Evolutionary conservation across 495 filamentous ascomycete species (phyloP).

Genomic region (Lichina pygmaea): DNA sequence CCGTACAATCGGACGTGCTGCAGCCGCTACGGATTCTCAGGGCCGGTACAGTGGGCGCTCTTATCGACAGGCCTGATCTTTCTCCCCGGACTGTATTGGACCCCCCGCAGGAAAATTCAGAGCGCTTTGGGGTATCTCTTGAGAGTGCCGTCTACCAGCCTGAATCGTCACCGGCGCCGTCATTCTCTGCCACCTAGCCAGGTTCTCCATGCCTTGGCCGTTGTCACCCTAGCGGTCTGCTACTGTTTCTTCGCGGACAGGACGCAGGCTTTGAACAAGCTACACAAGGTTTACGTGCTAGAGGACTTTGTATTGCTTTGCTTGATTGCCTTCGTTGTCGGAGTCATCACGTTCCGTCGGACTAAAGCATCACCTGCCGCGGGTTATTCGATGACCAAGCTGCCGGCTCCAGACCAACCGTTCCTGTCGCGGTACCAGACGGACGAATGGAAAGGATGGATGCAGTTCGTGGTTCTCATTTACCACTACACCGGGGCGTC

Average conservation of each 20-base stretch:
- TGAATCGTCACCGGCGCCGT: slow-evolving; percentile 3
- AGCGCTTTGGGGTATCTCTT: not conserved
- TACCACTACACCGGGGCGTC: slow-evolving; percentile 30
- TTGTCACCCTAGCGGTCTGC: slow-evolving; percentile 15
- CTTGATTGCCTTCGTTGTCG: slow-evolving; percentile 10
- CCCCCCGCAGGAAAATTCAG: not conserved
- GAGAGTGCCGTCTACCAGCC: not conserved
- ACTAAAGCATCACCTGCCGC: slow-evolving; percentile 3
- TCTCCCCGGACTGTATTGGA: not conserved
- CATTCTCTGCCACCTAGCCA: slow-evolving; percentile 1
- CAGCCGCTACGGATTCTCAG: slow-evolving; percentile 14
- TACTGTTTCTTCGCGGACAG: slow-evolving; percentile 31
- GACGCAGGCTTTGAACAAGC: slow-evolving; percentile 25
- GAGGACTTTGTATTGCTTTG: slow-evolving; percentile 16
- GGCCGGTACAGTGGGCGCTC: slow-evolving; percentile 10
- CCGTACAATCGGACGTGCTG: slow-evolving; percentile 32
- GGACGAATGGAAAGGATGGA: slow-evolving; percentile 38
- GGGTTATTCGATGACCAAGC: not conserved
- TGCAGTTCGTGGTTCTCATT: slow-evolving; percentile 29
- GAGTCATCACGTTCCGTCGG: slow-evolving; percentile 13
- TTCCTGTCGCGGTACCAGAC: slow-evolving; percentile 27
- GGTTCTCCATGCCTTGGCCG: slow-evolving; percentile 7
- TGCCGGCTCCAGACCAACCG: slow-evolving; percentile 5
- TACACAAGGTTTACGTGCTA: slow-evolving; percentile 20
- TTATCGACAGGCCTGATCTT: slow-evolving; percentile 4